Percentiles rank a stretch among this genome's conserved stretches.
phyloP scores from a whole-genome alignment of 306 rosid genomes.

The Citrullus colocynthis region DNA sequence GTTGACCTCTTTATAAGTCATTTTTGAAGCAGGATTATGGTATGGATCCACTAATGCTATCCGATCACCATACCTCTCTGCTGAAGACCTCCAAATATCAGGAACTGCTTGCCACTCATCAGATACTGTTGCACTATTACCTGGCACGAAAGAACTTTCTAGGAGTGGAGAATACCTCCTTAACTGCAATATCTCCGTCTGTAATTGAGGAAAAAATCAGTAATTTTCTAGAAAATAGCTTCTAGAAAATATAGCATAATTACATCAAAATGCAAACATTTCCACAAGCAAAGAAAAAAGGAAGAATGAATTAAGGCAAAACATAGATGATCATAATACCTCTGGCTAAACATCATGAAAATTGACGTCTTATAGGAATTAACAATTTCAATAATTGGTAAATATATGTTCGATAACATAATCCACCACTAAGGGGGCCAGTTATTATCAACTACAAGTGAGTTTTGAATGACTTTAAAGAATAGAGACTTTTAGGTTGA shows the following conservation, averaged over 20 bases:
- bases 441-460: neutral
- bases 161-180: slow-evolving; percentile 76
- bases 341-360: neutral
- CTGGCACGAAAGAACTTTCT: slow-evolving; percentile 44
- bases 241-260: neutral
- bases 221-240: neutral
- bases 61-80: slow-evolving; percentile 70
- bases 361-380: neutral
- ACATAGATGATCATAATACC: neutral
- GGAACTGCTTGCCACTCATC: slow-evolving; percentile 89
- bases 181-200: slow-evolving; percentile 36
- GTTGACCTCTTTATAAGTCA: slow-evolving; percentile 65
- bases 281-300: neutral
- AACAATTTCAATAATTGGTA: neutral
- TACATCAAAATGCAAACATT: neutral
- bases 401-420: neutral
- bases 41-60: slow-evolving; percentile 65
- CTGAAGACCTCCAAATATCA: slow-evolving; percentile 86
- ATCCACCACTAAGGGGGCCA: neutral
- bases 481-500: neutral
- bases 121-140: slow-evolving; percentile 23
- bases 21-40: slow-evolving; percentile 71
- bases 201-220: neutral
- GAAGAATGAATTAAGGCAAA: neutral
- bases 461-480: neutral